Percentiles rank a stretch among this genome's conserved stretches.
Conservation (phyloP, 1,139 yeast species). For the Wickerhamomyces sp. region DNA sequence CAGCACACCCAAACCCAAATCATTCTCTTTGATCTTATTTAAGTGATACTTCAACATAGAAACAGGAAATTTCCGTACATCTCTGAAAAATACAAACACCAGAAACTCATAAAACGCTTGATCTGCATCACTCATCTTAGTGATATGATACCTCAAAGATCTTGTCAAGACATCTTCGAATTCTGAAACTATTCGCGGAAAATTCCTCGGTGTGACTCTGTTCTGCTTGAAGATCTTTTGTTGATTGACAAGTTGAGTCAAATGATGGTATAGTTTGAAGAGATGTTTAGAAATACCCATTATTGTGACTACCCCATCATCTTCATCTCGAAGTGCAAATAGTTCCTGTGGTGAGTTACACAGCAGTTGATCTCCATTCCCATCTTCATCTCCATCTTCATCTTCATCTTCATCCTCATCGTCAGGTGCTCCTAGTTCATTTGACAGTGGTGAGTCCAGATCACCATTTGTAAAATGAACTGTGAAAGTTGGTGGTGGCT, state of each 20-base stretch:
- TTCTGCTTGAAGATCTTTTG: conserved; percentile 12
- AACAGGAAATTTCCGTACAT: conserved; percentile 16
- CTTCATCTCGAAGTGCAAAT: neutral
- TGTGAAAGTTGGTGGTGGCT: conserved; percentile 20
- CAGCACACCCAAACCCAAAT: conserved; percentile 7
- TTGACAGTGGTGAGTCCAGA: too few species aligned
- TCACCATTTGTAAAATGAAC: conserved; percentile 14
- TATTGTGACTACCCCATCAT: conserved; percentile 5
- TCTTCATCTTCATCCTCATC: conserved; percentile 4
- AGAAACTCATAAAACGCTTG: conserved; percentile 14
- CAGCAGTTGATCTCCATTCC: conserved; percentile 5
- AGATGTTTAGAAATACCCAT: conserved; percentile 15
- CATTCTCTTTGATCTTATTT: conserved; percentile 1
- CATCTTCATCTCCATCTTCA: conserved; percentile 3
- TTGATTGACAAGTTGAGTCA: conserved; percentile 20
- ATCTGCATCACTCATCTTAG: conserved; percentile 5
- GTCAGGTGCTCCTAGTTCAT: too few species aligned
- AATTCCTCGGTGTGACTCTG: conserved; percentile 17
- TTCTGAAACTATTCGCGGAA: conserved; percentile 21
- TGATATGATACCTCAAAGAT: neutral
- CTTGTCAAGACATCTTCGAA: conserved; percentile 18
- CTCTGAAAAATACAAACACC: conserved; percentile 14
- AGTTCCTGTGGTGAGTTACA: conserved; percentile 1
- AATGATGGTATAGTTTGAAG: conserved; percentile 10
- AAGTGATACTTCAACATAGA: conserved; percentile 10